A percentile compares a stretch with the other conserved stretches of the same genome.
phyloP scores from a whole-genome alignment of 176 grass and related monocot genomes.

The Puya raimondii region DNA sequence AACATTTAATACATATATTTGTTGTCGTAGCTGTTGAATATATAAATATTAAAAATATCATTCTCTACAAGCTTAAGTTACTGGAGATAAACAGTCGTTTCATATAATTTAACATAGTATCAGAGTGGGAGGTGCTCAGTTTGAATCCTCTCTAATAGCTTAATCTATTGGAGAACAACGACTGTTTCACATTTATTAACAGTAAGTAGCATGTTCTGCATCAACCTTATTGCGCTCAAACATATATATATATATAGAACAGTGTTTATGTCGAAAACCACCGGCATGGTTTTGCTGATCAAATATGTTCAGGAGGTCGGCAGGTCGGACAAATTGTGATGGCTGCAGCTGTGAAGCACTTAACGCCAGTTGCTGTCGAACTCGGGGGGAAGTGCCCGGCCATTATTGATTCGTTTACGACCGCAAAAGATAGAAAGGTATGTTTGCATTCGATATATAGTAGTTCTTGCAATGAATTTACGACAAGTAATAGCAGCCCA shows the following conservation, averaged over 20 bases:
- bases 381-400: slow-evolving; percentile 90
- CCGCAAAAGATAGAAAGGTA: slow-evolving; percentile 40
- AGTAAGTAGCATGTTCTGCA: background rate
- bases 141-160: too few relatives aligned
- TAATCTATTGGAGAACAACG: too few relatives aligned
- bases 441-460: too few relatives aligned
- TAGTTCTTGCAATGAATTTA: too few relatives aligned
- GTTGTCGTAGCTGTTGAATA: too few relatives aligned
- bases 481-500: too few relatives aligned
- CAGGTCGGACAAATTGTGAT: slow-evolving; percentile 62
- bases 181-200: too few relatives aligned
- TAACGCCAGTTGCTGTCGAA: slow-evolving; percentile 86
- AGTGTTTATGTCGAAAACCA: background rate
- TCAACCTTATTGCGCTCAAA: background rate
- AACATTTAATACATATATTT: background rate
- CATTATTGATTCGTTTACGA: slow-evolving; percentile 57
- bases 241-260: background rate
- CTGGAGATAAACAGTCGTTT: too few relatives aligned
- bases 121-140: too few relatives aligned
- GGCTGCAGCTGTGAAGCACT: slow-evolving; percentile 71
- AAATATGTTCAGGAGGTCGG: slow-evolving; percentile 41
- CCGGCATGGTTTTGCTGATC: background rate
- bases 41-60: too few relatives aligned
- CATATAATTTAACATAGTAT: too few relatives aligned
- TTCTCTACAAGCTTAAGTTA: too few relatives aligned